Evolutionary conservation across 768 basidiomycete species (phyloP), one percentile per base, ranked within the genome.

Genomic region (Boletus rubescentipes): DNA sequence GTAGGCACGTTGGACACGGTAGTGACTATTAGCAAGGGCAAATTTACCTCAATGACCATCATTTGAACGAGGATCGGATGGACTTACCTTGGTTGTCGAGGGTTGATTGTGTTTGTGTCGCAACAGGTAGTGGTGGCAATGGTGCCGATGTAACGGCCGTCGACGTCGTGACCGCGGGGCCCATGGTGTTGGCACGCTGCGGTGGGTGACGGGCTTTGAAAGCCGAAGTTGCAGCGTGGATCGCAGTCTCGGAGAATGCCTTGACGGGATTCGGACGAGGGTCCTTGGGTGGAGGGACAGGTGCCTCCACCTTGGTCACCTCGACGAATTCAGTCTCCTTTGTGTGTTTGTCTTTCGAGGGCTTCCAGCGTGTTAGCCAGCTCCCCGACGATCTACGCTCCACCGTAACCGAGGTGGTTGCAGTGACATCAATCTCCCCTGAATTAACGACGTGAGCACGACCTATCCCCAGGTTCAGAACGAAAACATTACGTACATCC

Each of bases 351-450:
- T 75, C 70, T 48, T 68, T 73, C 14, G 71, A 68, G 54, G 77
- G 72, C 53, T 74, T 79, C 72, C 77, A 81, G 59, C 75, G 73
- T 55, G 73, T 73, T 57, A 78, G 67, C 77, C 82, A 84, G 46
- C 77, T 68, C 31, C 80, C 80, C 8, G 77, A 73, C 11, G 60
- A 60, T 59, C 77, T 79, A 34, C 75, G 75, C 49, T 82, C 75
- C 46, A 87, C 77, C 55, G 84, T 81, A 54, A 87, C 81, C 0
- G 84, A 72, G 61, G 86, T 83, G 4, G 82, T 88, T 57, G 73
- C 76, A 47, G 75, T 66, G 5, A 72, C 58, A 54, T 90, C 88
- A 39, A 91, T 84, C 15, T 81, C 77, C 89, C 89, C 89, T 91
- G 57, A 32, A 48, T 31, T n/a, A n/a, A 40, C 39, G 12, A 21